Percentiles rank a stretch among this genome's conserved stretches.
Evolutionary conservation across 805 yeast genomes (phyloP).

Genomic region (Scheffersomyces spartinae): DNA sequence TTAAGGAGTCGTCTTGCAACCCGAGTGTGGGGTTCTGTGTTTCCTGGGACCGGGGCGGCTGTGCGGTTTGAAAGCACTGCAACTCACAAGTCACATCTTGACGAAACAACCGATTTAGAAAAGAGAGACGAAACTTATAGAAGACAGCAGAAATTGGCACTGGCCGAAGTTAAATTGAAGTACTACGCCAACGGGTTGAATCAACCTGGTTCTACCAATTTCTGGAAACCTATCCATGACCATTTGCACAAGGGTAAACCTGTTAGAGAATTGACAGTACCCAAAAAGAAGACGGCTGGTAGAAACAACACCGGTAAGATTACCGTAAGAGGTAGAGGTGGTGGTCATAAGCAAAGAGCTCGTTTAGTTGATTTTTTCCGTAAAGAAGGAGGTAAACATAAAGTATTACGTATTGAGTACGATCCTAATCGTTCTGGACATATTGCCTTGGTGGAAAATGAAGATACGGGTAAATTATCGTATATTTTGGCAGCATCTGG

Average conservation of each 20-base stretch:
- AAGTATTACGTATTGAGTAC: slow-evolving; percentile 81
- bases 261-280: slow-evolving; percentile 57
- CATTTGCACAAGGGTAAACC: slow-evolving; percentile 85
- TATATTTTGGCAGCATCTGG: slow-evolving; percentile 91
- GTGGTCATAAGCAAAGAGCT: slow-evolving; percentile 86
- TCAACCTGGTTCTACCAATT: slow-evolving; percentile 85
- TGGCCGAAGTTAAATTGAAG: slow-evolving; percentile 61
- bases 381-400: slow-evolving; percentile 54
- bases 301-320: slow-evolving; percentile 83
- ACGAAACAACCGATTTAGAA: slow-evolving; percentile 70
- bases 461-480: slow-evolving; percentile 47
- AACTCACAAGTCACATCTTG: too few relatives aligned
- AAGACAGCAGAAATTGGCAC: slow-evolving; percentile 62
- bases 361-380: slow-evolving; percentile 75
- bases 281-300: slow-evolving; percentile 69
- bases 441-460: slow-evolving; percentile 71
- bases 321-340: slow-evolving; percentile 92
- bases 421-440: slow-evolving; percentile 94
- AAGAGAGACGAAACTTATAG: slow-evolving; percentile 61
- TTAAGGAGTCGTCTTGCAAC: too few relatives aligned
- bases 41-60: too few relatives aligned
- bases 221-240: slow-evolving; percentile 75
- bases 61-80: slow-evolving; percentile 6
- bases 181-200: slow-evolving; percentile 57
- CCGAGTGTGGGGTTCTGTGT: too few relatives aligned